These are phyloP conservation scores for Phaeotremella skinneri DNA, from an alignment of 768 basidiomycete genomes.

Conservation along the genomic window DNA sequence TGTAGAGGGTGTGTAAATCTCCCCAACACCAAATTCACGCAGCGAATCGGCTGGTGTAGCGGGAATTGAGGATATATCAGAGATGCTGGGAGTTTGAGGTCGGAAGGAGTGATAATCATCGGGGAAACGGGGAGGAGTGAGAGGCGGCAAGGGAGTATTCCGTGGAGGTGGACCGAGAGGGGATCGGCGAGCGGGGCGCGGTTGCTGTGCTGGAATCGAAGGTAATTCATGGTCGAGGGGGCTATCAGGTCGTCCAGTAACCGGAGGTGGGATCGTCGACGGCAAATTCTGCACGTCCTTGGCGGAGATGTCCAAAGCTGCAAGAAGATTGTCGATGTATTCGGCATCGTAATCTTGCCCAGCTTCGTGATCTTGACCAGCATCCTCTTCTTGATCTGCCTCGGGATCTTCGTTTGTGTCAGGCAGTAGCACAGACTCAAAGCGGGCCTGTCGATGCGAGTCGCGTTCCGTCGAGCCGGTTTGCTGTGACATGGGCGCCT, in stretches of 20 bases:
- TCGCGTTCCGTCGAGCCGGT: slow-evolving; percentile 9
- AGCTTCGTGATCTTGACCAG: not conserved
- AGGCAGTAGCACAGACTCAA: slow-evolving; percentile 12
- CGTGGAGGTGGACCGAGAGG: not conserved
- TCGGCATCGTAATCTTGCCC: not conserved
- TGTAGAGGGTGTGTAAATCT: not conserved
- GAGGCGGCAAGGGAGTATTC: slow-evolving; percentile 6
- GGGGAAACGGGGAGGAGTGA: not conserved
- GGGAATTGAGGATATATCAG: slow-evolving; percentile 27
- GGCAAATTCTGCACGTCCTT: not conserved
- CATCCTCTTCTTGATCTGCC: too few species aligned
- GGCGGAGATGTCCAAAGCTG: not conserved
- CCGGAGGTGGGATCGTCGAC: too few species aligned
- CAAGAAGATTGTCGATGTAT: not conserved
- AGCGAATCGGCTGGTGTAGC: slow-evolving; percentile 26
- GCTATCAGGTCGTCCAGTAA: not conserved
- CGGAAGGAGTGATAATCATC: not conserved
- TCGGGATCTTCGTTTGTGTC: not conserved
- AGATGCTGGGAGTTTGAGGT: slow-evolving; percentile 20
- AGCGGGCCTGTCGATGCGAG: too few species aligned
- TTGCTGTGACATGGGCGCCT: not conserved
- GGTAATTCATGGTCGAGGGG: not conserved
- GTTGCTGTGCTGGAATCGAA: not conserved
- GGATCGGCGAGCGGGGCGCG: not conserved
- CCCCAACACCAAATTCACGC: slow-evolving; percentile 10